Conservation (phyloP, 2,329 filamentous ascomycete genomes). For the Pseudocercospora eumusae region DNA sequence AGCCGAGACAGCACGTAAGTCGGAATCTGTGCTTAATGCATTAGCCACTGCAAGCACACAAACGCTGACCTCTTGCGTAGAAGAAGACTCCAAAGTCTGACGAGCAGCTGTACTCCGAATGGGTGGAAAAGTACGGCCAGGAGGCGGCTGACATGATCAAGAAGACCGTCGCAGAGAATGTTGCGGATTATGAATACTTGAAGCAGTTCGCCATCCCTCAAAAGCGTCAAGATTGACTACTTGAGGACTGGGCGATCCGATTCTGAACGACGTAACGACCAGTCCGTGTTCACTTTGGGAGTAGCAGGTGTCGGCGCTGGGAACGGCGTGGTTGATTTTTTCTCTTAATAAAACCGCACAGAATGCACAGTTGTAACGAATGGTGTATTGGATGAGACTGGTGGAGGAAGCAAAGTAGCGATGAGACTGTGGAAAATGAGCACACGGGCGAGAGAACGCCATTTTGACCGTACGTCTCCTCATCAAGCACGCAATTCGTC, state of each 20-base stretch:
- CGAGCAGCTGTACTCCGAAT: slow-evolving; percentile 69
- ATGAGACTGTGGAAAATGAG: background rate
- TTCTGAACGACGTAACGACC: slow-evolving; percentile 7
- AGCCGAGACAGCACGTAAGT: slow-evolving; percentile 64
- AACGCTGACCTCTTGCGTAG: slow-evolving; percentile 35
- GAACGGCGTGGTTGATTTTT: slow-evolving; percentile 3
- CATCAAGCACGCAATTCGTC: slow-evolving; percentile 5
- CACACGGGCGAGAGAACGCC: slow-evolving; percentile 13
- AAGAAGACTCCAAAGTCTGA: slow-evolving; percentile 64
- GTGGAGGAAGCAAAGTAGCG: slow-evolving; percentile 1
- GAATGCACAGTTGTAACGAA: background rate
- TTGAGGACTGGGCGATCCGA: slow-evolving; percentile 5
- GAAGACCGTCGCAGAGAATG: slow-evolving; percentile 69
- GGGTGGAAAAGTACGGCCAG: slow-evolving; percentile 72
- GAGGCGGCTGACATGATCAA: slow-evolving; percentile 70
- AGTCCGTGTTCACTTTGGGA: background rate
- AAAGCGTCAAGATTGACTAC: slow-evolving; percentile 13
- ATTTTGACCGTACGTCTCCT: background rate
- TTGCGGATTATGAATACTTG: slow-evolving; percentile 76
- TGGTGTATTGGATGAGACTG: background rate
- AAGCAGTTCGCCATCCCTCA: slow-evolving; percentile 65
- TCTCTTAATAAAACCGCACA: background rate
- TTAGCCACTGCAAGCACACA: slow-evolving; percentile 11
- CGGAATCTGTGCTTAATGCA: background rate
- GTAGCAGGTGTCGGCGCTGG: slow-evolving; percentile 6